Evolutionary conservation across 768 basidiomycete species (phyloP), one percentile per base, ranked within the genome.

Genomic region (Boletus barrowsii): DNA sequence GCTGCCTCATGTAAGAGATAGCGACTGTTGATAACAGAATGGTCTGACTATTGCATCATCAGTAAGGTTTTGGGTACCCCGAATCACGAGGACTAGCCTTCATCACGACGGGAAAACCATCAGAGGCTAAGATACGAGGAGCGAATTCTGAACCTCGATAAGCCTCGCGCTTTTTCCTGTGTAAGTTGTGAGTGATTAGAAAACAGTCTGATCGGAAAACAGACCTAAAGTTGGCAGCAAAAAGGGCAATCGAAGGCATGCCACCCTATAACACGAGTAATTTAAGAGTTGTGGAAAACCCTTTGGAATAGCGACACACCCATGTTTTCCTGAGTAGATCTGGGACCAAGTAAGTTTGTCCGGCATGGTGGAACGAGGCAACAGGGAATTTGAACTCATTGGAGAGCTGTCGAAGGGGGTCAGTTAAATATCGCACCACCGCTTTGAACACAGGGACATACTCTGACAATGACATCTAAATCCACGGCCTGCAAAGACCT

Each of bases 341-440:
- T 1, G 92, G 88, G 20, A 93, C 86, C 11, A 93, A 80, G 63
- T 88, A 94, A 0, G 90, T 86, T 62, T 93, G 90, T 54, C 83
- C 83, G 2, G 91, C 90, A 57, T 86, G 83, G 62, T 92, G 90
- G 66, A 92, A 82, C 3, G 85, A 84, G 4, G 88, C 83, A 51
- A 91, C 79, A 7, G 83, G 81, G 67, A 90, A 90, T 61, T 86
- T 78, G 78, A 92, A 94, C 66, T 94, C 90, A 62, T 93, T 89
- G 32, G 89, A 83, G 35, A 92, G 76, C 81, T 90, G 57, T 18
- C 36, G 7, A 22, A 18, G 33, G 14, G 13, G 9, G 49, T 53
- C 32, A 22, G 26, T 26, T 29, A 13, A 15, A 9, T 22, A 20
- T 30, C 17, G 42, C 13, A 37, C 29, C 29, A 8, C 14, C 2